Conservation (phyloP, 2,329 filamentous ascomycete genomes). For the Ophiostoma triangulosporum region DNA sequence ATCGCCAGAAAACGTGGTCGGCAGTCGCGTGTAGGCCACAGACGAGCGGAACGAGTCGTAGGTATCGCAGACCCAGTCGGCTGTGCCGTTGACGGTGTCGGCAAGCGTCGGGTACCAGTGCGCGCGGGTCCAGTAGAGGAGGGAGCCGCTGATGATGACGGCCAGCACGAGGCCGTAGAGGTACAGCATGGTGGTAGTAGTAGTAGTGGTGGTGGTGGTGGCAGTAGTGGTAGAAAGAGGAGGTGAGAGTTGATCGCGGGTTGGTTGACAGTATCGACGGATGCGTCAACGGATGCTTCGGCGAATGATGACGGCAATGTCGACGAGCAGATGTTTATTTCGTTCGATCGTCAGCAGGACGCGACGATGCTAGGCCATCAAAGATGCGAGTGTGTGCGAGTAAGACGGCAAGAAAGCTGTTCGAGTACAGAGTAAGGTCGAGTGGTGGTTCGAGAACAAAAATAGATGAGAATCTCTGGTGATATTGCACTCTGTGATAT, state of each 20-base stretch:
- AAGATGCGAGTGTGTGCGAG: too few relatives aligned
- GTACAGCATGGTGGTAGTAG: constrained; percentile 56
- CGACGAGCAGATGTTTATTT: too few relatives aligned
- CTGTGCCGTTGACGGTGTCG: constrained; percentile 23
- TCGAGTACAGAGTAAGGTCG: too few relatives aligned
- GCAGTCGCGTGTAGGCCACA: constrained; percentile 52
- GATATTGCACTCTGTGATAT: neutral
- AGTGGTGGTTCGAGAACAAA: too few relatives aligned
- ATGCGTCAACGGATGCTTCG: neutral
- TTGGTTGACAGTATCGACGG: neutral
- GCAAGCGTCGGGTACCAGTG: constrained; percentile 60
- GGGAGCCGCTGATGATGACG: constrained; percentile 57
- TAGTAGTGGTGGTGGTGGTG: neutral
- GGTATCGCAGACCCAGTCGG: constrained; percentile 28
- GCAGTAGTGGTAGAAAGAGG: neutral
- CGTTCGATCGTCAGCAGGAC: too few relatives aligned
- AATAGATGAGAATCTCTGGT: too few relatives aligned
- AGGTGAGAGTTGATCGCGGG: neutral
- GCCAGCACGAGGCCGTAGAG: constrained; percentile 65
- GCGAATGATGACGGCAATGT: too few relatives aligned
- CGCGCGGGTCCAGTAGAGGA: constrained; percentile 66
- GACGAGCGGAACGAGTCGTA: constrained; percentile 29
- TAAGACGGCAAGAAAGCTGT: too few relatives aligned
- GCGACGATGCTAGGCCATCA: too few relatives aligned
- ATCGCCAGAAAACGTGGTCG: constrained; percentile 73